Evolutionary conservation across 495 filamentous ascomycete species (phyloP), one percentile per base, ranked within the genome.

Genomic region (Aspergillus baeticus): DNA sequence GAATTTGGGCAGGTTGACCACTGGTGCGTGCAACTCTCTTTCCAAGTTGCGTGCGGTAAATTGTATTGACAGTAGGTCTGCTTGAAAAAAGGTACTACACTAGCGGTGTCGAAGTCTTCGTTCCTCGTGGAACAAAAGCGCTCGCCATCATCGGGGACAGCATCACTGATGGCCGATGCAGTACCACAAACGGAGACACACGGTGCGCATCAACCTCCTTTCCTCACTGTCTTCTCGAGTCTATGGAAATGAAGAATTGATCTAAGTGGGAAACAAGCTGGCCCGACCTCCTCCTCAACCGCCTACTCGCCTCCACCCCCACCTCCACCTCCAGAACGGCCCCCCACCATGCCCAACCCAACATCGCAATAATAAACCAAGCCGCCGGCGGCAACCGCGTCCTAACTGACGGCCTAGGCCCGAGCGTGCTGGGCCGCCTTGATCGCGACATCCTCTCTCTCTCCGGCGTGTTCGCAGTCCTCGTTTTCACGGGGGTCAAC

Each of bases 401-500:
- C 1, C 77, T 91, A 0, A 64, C 58, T 18, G 84, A 87, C 52
- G 82, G 86, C 3, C 73, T 85, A 0, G 87, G 87, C 6, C 86
- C 87, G 4, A 82, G 81, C 18, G 77, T 84, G 1, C 65, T 87
- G 33, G 69, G 71, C 44, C 81, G 87, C 0, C 75, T 88, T 58
- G 83, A 87, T 62, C 77, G 87, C 13, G 87, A 91, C 63, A 77
- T 84, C 5, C 68, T 91, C 13, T 62, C 75, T 0, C 78, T 81
- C 8, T 70, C 79, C 1, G 80, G 81, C 8, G 78, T 85, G 6
- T 73, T 74, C 58, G 88, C 84, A 61, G 82, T 79, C 29, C 78
- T 90, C 69, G 77, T 90, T 33, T 90, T 90, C 67, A 81, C 87
- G 68, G 87, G 87, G 17, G 85, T 90, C 18, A 91, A 90, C 66